phyloP scores from a whole-genome alignment of 73 alveolate genomes.

The Paramecium biaurelia region DNA sequence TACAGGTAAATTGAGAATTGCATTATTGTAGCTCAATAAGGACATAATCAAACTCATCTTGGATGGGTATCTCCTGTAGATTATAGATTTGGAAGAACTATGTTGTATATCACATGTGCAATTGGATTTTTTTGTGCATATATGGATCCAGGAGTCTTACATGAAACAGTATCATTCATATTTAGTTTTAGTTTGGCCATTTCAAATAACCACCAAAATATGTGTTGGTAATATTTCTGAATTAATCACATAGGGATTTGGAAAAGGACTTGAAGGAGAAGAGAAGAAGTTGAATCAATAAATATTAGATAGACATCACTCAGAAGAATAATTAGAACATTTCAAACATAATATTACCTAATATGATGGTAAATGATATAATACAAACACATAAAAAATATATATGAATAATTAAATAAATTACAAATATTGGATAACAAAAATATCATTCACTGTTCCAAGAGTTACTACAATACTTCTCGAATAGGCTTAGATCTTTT shows the following conservation, averaged over 20 bases:
- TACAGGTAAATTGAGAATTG: not conserved
- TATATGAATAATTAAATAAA: not conserved
- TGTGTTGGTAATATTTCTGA: not conserved
- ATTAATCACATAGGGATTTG: slow-evolving; percentile 2
- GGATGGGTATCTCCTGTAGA: slow-evolving; percentile 31
- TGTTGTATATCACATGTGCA: not conserved
- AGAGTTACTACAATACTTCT: slow-evolving; percentile 1
- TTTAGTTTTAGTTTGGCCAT: slow-evolving; percentile 25
- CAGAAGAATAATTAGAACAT: slow-evolving; percentile 30
- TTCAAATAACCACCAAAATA: slow-evolving; percentile 34
- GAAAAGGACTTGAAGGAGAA: slow-evolving; percentile 7
- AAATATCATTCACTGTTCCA: not conserved
- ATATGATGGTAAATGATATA: slow-evolving; percentile 25
- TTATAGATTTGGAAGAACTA: slow-evolving; percentile 32
- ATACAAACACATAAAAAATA: not conserved
- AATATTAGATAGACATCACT: not conserved
- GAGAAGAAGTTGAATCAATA: slow-evolving; percentile 21
- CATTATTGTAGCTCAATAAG: not conserved
- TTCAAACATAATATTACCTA: not conserved
- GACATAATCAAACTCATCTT: not conserved
- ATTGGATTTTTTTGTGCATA: not conserved
- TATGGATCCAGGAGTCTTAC: not conserved
- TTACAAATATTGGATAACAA: not conserved
- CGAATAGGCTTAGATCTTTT: not conserved
- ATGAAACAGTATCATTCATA: slow-evolving; percentile 4